These are phyloP conservation scores for Sclerotiophoma versabilis DNA, from an alignment of 2,329 filamentous ascomycete genomes.

Conservation along the genomic window DNA sequence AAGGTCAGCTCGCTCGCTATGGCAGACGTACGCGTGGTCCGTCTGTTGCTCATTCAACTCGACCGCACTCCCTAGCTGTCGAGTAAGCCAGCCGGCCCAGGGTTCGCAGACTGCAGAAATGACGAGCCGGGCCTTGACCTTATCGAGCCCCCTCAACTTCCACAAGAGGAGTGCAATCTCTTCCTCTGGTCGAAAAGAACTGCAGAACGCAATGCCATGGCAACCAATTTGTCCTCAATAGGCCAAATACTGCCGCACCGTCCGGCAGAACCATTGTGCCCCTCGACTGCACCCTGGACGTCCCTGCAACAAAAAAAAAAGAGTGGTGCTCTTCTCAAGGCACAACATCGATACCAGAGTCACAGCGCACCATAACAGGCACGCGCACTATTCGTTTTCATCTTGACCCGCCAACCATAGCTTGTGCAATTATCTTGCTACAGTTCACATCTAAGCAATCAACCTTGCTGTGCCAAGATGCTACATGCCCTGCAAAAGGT, in stretches of 20 bases:
- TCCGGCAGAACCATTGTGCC: not conserved
- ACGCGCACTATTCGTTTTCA: too few species aligned
- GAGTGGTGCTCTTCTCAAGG: too few species aligned
- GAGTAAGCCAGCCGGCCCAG: not conserved
- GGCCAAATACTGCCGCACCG: not conserved
- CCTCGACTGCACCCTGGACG: too few species aligned
- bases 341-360: too few species aligned
- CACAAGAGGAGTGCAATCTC: slow-evolving; percentile 9
- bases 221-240: slow-evolving; percentile 9
- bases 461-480: too few species aligned
- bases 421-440: too few species aligned
- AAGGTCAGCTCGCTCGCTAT: not conserved
- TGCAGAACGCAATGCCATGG: slow-evolving; percentile 1
- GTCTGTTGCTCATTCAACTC: not conserved
- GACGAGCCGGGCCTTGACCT: slow-evolving; percentile 1
- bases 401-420: too few species aligned
- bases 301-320: too few species aligned
- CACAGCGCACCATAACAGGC: too few species aligned
- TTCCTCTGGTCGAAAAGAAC: slow-evolving; percentile 12
- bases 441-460: too few species aligned
- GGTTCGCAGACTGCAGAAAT: not conserved
- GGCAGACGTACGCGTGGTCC: not conserved
- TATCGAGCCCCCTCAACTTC: slow-evolving; percentile 2
- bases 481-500: too few species aligned
- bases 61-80: not conserved